These are phyloP conservation scores for Drechslera avenae DNA, from an alignment of 2,329 filamentous ascomycete species.

Conservation along the genomic window DNA sequence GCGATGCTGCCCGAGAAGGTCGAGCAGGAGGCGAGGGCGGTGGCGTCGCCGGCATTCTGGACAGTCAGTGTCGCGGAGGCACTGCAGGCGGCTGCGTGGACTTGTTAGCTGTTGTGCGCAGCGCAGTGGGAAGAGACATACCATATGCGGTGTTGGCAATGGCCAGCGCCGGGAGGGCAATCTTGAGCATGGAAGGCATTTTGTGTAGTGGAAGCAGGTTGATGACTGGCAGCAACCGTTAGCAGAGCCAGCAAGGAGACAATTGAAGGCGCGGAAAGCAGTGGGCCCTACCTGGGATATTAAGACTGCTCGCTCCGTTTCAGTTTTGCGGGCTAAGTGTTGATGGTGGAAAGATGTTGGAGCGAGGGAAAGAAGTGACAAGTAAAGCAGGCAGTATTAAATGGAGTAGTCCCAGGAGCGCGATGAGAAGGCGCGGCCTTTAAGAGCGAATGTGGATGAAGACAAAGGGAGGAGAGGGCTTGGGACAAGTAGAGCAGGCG, in stretches of 20 bases:
- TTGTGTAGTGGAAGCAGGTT: constrained; percentile 25
- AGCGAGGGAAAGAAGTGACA: constrained; percentile 49
- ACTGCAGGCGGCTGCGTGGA: constrained; percentile 46
- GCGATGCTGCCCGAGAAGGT: constrained; percentile 71
- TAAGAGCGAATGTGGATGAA: constrained; percentile 30
- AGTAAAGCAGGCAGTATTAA: constrained; percentile 39
- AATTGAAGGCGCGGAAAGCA: constrained; percentile 17
- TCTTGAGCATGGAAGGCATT: constrained; percentile 61
- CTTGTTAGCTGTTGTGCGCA: constrained; percentile 20
- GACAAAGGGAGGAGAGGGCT: constrained; percentile 21
- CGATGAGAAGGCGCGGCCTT: constrained; percentile 30
- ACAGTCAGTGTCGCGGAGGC: constrained; percentile 60
- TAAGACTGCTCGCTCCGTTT: constrained; percentile 42
- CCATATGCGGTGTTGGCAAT: constrained; percentile 59
- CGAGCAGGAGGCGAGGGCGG: constrained; percentile 65
- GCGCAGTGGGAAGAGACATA: constrained; percentile 38
- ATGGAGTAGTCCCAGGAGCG: constrained; percentile 30
- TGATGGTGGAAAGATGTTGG: constrained; percentile 40
- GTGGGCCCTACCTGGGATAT: constrained; percentile 41
- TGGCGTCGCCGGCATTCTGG: constrained; percentile 65
- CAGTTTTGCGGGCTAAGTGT: constrained; percentile 24
- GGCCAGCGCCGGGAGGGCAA: constrained; percentile 62
- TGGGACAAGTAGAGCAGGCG: constrained; percentile 10
- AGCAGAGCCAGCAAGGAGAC: constrained; percentile 27
- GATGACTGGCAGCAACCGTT: constrained; percentile 33